Percentiles rank a stretch among this genome's conserved stretches.
phyloP scores from a whole-genome alignment of 139 green algal species.

The Chlamydomonas schloesseri region DNA sequence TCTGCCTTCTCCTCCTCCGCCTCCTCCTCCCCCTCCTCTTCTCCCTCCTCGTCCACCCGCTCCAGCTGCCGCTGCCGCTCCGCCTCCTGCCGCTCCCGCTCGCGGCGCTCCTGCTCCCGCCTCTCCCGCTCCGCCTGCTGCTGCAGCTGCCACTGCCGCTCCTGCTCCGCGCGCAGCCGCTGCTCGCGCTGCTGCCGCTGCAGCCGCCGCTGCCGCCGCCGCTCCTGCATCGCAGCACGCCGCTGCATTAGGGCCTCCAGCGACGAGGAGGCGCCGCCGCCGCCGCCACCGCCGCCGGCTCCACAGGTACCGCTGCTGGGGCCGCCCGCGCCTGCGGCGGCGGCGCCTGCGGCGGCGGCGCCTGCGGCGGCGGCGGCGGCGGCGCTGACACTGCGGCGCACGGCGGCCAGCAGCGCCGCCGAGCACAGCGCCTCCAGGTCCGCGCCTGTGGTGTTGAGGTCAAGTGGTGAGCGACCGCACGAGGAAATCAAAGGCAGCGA shows the following conservation, averaged over 20 bases:
- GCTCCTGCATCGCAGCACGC: neutral
- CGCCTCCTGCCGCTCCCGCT: no score
- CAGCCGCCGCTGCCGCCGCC: neutral
- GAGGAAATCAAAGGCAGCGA: no score
- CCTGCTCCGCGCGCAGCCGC: neutral
- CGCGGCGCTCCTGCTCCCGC: neutral
- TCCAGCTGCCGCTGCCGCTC: no score
- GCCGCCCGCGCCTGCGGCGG: neutral
- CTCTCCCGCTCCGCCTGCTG: neutral
- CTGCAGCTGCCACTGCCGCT: neutral
- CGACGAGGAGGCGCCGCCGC: no score
- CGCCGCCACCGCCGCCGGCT: neutral
- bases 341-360: neutral
- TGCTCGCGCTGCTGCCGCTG: neutral
- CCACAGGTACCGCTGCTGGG: neutral
- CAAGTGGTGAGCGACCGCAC: no score
- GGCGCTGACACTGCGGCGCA: slow-evolving; percentile 2
- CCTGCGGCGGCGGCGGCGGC: neutral
- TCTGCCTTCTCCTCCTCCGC: neutral
- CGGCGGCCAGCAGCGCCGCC: slow-evolving; percentile 71
- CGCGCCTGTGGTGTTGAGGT: slow-evolving; percentile 60
- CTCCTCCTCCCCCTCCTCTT: neutral
- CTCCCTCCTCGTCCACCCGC: neutral
- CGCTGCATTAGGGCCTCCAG: neutral
- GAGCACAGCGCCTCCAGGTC: slow-evolving; percentile 80